Base-by-base conservation (phyloP, 805 yeast species). In the Saturnispora besseyi region DNA sequence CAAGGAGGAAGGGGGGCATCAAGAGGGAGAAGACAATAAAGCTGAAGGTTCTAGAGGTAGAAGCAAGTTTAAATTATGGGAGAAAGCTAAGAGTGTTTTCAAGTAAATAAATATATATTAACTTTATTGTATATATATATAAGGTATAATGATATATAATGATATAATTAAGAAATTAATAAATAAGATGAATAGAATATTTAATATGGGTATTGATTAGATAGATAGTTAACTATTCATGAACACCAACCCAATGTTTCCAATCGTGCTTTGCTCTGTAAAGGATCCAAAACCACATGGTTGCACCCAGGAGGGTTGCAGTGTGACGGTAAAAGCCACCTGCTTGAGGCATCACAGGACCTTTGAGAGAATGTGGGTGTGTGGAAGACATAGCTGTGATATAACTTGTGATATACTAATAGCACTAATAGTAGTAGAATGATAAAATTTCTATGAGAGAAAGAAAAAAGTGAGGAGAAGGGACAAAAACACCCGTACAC, bases 281-380 rank as follows among this genome's bases (percentile, higher is more conserved):
- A 62, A 87, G 74, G 54, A 87, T 76, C 86, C 91, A 87, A 68
- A 86, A 87, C 86, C 93, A 85, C 87, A 85, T 82, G 48, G 89
- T 75, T 37, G 91, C 95, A 10, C 96, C 96, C 41, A 87, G 73
- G 21, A 75, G 64, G 58, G 83, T 82, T 43, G 87, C 76, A 21
- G 82, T 74, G 66, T 79, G 72, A 51, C 77, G 74, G 60, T 82
- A 76, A 40, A 75, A 67, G 2, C 76, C 69, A 38, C 80, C 78
- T 18, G 79, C 80, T 57, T 83, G 82, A 31, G 93, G 91, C 33
- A 24, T 33, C n/a, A 47, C 45, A 15, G 28, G 45, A 30, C 26
- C 36, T 30, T 43, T 43, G 8, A 30, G 29, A 26, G 29, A 26
- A 26, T 26, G 29, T 26, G 29, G 6, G 29, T 26, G 21, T 38